These are phyloP conservation scores for Dryas integrifolia DNA, from an alignment of 331 rosid species.

Conservation along the genomic window DNA sequence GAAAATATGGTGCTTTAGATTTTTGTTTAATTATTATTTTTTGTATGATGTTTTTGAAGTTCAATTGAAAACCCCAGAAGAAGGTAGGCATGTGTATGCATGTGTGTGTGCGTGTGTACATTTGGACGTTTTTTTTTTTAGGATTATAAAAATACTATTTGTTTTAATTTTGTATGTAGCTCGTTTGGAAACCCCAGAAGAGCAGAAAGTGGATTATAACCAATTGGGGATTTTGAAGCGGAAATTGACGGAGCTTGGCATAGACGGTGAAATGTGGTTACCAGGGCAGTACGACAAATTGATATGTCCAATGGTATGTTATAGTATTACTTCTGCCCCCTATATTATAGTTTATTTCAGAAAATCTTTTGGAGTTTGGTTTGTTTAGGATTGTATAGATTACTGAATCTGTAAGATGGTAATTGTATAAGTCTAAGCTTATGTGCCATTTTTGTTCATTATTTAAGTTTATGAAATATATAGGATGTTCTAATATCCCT, in stretches of 20 bases:
- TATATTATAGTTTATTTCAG: neutral
- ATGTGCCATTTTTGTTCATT: neutral
- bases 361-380: neutral
- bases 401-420: neutral
- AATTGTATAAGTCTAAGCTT: neutral
- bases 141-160: conserved; percentile 9
- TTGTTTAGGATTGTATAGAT: neutral
- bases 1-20: neutral
- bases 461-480: neutral
- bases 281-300: conserved; percentile 60
- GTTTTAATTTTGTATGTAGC: conserved; percentile 26
- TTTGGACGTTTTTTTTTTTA: neutral
- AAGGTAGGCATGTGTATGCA: neutral
- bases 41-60: neutral
- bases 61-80: neutral
- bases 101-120: neutral
- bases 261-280: conserved; percentile 39
- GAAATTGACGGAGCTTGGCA: conserved; percentile 56
- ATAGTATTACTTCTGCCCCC: neutral
- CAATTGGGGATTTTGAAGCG: conserved; percentile 36
- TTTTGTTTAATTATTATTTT: neutral
- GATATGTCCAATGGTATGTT: conserved; percentile 70
- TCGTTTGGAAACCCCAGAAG: conserved; percentile 38
- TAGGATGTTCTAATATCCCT: neutral
- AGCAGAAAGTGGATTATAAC: conserved; percentile 1